phyloP scores from a whole-genome alignment of 2,329 filamentous ascomycete genomes.

The Penicillium janthinellum region DNA sequence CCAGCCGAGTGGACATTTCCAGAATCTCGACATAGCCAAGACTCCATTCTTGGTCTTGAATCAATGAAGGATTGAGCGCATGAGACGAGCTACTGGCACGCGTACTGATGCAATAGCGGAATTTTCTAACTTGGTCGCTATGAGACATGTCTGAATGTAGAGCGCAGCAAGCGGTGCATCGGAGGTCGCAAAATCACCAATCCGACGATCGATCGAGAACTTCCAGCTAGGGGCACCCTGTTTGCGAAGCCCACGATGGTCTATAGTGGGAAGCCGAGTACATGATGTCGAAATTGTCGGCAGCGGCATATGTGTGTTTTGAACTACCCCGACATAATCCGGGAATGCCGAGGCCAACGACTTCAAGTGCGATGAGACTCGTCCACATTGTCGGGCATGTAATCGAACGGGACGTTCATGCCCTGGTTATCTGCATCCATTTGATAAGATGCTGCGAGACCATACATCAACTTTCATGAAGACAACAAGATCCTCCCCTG shows the following conservation, averaged over 20 bases:
- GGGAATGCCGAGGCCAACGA: not conserved
- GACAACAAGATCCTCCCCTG: not conserved
- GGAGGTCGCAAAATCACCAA: not conserved
- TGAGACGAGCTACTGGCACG: not conserved
- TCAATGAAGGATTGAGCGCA: not conserved
- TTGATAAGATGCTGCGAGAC: constrained; percentile 32
- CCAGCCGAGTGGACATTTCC: not conserved
- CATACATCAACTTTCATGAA: constrained; percentile 23
- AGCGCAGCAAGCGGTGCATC: not conserved
- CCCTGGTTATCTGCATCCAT: constrained; percentile 33
- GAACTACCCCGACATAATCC: not conserved
- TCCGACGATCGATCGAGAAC: not conserved
- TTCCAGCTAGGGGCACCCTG: not conserved
- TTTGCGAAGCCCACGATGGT: constrained; percentile 20
- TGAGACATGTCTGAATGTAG: not conserved
- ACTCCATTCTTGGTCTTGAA: too few relatives aligned
- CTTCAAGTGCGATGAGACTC: constrained; percentile 34
- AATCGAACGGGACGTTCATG: constrained; percentile 30
- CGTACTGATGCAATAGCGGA: not conserved
- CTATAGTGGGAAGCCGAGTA: constrained; percentile 32
- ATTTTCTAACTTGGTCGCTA: not conserved
- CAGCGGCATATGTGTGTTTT: constrained; percentile 29
- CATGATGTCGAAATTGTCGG: constrained; percentile 33
- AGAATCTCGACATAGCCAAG: too few relatives aligned
- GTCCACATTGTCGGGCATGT: constrained; percentile 33